Evolutionary conservation across 306 rosid genomes (phyloP).

Genomic region (Betula pendula): DNA sequence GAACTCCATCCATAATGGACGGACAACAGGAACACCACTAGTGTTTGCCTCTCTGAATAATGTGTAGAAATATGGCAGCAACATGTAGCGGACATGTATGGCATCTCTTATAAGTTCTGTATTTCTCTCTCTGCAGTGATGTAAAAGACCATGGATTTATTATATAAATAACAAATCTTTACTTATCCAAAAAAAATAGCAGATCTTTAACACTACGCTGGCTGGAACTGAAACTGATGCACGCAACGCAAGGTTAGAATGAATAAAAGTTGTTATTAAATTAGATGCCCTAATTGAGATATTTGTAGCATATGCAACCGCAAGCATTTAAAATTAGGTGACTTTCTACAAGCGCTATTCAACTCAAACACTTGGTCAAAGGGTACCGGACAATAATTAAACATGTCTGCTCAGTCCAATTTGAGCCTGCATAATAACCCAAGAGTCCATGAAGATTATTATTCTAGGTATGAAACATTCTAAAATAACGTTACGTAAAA

Average conservation of each 20-base stretch:
- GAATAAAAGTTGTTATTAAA: not conserved
- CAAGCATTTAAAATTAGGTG: not conserved
- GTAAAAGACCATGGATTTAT: constrained; percentile 23
- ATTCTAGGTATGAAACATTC: not conserved
- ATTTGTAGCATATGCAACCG: not conserved
- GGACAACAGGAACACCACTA: constrained; percentile 81
- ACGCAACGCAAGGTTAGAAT: not conserved
- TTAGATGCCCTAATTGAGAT: not conserved
- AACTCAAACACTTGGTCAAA: not conserved
- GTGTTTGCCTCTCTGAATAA: constrained; percentile 87
- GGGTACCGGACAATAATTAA: not conserved
- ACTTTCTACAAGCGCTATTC: not conserved
- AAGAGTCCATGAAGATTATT: constrained; percentile 1
- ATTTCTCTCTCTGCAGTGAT: constrained; percentile 68
- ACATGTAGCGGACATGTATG: constrained; percentile 74
- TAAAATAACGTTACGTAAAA: not conserved
- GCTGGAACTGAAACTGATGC: constrained; percentile 19
- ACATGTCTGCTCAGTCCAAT: not conserved
- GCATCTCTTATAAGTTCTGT: constrained; percentile 82
- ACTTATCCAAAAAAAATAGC: no score
- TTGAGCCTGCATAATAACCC: not conserved
- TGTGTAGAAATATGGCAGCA: constrained; percentile 90
- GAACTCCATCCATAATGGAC: constrained; percentile 99
- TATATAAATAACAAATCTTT: constrained; percentile 17
- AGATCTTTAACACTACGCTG: not conserved